These are phyloP conservation scores for Emergomyces orientalis DNA, from an alignment of 2,329 filamentous ascomycete genomes.

Conservation along the genomic window DNA sequence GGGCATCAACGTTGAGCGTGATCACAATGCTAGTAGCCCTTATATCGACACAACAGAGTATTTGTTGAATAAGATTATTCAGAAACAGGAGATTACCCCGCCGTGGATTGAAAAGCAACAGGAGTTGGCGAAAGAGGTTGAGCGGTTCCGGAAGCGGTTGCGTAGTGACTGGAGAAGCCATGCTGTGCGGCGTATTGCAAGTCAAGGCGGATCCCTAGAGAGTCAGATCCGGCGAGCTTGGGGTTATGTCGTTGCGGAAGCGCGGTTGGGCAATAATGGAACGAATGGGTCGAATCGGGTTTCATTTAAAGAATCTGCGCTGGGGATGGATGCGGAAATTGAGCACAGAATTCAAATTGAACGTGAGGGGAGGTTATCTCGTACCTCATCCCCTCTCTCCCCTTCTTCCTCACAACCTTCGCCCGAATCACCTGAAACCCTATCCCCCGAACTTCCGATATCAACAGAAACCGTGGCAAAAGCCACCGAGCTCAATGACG, in stretches of 20 bases:
- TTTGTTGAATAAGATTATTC: conserved; percentile 97
- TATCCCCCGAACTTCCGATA: not conserved
- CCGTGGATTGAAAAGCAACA: conserved; percentile 99
- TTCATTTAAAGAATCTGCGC: not conserved
- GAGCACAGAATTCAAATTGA: conserved; percentile 18
- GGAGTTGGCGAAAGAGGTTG: conserved; percentile 62
- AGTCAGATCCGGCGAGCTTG: conserved; percentile 63
- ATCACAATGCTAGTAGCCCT: conserved; percentile 71
- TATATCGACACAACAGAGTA: conserved; percentile 97
- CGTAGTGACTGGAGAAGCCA: conserved; percentile 78
- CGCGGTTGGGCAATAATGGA: conserved; percentile 8
- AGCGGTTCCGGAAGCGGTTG: conserved; percentile 63
- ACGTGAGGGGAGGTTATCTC: conserved; percentile 20
- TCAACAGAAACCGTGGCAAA: conserved; percentile 3
- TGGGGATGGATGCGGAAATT: not conserved
- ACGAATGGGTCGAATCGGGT: not conserved
- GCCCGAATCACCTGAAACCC: not conserved
- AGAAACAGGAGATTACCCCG: conserved; percentile 87
- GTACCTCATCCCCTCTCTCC: not conserved
- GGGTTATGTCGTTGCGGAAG: conserved; percentile 61
- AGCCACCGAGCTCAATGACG: not conserved
- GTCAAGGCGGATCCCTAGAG: conserved; percentile 63
- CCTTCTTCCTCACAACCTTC: conserved; percentile 3
- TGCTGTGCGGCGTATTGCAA: conserved; percentile 67
- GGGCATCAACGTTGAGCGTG: conserved; percentile 58